Conservation (phyloP, 169 alveolate genomes). For the Plasmodium gallinaceum region DNA sequence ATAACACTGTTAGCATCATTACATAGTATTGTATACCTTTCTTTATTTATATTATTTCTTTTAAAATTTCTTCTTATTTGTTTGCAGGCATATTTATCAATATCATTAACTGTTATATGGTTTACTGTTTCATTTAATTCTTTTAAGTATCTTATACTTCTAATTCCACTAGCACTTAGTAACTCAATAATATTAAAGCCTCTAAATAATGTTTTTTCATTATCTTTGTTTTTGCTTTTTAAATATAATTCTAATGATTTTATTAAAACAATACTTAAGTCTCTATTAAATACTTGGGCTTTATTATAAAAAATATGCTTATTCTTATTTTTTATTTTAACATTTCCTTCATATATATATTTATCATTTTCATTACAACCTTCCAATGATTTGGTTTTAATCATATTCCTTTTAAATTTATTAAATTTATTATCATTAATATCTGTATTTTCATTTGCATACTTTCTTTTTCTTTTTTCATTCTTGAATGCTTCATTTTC, state of each 20-base stretch:
- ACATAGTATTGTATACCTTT: conserved; percentile 80
- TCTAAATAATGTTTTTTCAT: conserved; percentile 71
- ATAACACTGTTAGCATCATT: conserved; percentile 83
- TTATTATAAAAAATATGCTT: conserved; percentile 90
- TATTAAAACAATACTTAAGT: conserved; percentile 90
- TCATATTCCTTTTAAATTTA: not conserved
- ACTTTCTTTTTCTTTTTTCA: conserved; percentile 22
- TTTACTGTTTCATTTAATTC: conserved; percentile 89
- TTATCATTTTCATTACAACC: conserved; percentile 31
- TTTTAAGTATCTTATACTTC: conserved; percentile 92
- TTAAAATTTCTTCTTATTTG: conserved; percentile 77
- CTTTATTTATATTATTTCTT: conserved; percentile 76
- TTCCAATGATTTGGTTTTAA: not conserved
- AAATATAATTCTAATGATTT: conserved; percentile 84
- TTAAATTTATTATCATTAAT: not conserved
- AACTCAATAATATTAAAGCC: conserved; percentile 85
- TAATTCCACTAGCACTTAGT: conserved; percentile 88
- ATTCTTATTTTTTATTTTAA: conserved; percentile 80
- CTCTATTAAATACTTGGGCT: conserved; percentile 95
- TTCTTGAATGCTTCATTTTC: conserved; percentile 1
- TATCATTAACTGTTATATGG: conserved; percentile 90
- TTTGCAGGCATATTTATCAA: conserved; percentile 86
- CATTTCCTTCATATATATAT: conserved; percentile 86
- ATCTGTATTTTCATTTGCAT: conserved; percentile 2
- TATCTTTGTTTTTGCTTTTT: conserved; percentile 77